Evolutionary conservation across 2,329 filamentous ascomycete genomes (phyloP).

Genomic region (Hymenotorrendiella dingleyae): DNA sequence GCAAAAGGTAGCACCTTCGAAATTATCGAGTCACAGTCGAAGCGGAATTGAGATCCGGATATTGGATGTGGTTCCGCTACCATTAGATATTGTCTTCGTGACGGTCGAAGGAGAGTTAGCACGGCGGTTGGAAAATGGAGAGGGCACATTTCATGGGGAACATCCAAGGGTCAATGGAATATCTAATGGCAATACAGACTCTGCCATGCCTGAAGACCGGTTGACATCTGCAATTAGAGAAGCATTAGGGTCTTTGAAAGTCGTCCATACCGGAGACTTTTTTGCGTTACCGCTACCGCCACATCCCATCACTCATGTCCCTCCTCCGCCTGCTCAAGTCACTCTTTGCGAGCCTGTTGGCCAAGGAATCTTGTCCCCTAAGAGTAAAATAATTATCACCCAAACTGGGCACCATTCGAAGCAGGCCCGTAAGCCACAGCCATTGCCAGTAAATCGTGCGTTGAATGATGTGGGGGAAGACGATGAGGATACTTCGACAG

Average conservation of each 20-base stretch:
- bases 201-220: slow-evolving; percentile 45
- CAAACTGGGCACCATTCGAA: slow-evolving; percentile 53
- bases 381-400: slow-evolving; percentile 79
- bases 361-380: slow-evolving; percentile 72
- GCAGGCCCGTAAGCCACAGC: slow-evolving; percentile 41
- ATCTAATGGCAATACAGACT: slow-evolving; percentile 28
- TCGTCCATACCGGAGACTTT: slow-evolving; percentile 81
- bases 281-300: slow-evolving; percentile 71
- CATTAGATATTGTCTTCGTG: slow-evolving; percentile 81
- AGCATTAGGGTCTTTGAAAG: slow-evolving; percentile 63
- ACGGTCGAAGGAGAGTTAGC: slow-evolving; percentile 77
- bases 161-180: slow-evolving; percentile 42
- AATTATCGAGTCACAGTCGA: slow-evolving; percentile 64
- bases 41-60: slow-evolving; percentile 78
- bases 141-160: slow-evolving; percentile 72
- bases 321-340: slow-evolving; percentile 79
- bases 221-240: slow-evolving; percentile 64
- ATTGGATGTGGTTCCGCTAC: slow-evolving; percentile 72
- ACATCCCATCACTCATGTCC: slow-evolving; percentile 81
- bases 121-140: slow-evolving; percentile 73
- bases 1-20: slow-evolving; percentile 69
- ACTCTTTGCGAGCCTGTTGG: slow-evolving; percentile 91
- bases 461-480: slow-evolving; percentile 55
- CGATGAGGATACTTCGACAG: slow-evolving; percentile 79
- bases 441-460: slow-evolving; percentile 42